Percentiles rank a stretch among this genome's conserved stretches.
Conservation (phyloP, 352 stramenopile genomes). For the Plasmopara viticola region DNA sequence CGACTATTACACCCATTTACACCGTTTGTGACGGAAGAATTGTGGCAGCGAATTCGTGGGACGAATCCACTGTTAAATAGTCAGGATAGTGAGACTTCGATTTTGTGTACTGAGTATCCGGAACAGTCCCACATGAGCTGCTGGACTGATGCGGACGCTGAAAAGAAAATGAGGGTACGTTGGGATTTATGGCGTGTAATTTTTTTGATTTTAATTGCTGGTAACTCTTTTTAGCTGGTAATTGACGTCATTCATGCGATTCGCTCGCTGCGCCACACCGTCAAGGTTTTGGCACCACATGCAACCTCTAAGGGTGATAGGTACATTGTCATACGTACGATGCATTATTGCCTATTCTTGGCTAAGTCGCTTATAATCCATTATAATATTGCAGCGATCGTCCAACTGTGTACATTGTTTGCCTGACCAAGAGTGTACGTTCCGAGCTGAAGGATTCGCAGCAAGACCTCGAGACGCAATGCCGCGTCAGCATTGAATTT, state of each 20-base stretch:
- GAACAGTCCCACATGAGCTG: constrained; percentile 65
- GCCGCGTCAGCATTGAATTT: constrained; percentile 25
- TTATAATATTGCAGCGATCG: constrained; percentile 15
- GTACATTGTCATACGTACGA: constrained; percentile 7
- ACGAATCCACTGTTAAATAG: constrained; percentile 31
- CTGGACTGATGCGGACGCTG: constrained; percentile 78
- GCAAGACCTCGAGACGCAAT: constrained; percentile 42
- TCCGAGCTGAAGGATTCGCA: constrained; percentile 31
- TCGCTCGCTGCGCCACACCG: constrained; percentile 85
- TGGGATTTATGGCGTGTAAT: background rate
- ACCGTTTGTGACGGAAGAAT: constrained; percentile 99
- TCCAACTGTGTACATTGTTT: constrained; percentile 28
- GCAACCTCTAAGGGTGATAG: constrained; percentile 20
- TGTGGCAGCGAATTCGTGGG: constrained; percentile 88
- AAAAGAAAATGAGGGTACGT: constrained; percentile 85
- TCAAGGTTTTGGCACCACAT: constrained; percentile 62
- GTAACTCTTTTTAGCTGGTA: constrained; percentile 38
- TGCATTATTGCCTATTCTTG: background rate
- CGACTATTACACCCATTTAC: constrained; percentile 98
- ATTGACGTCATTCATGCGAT: constrained; percentile 90
- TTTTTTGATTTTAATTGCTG: too few species aligned
- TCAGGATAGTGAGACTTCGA: constrained; percentile 35
- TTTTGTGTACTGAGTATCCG: constrained; percentile 76
- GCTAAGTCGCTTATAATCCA: background rate
- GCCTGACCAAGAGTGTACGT: constrained; percentile 23